Evolutionary conservation across 2,329 filamentous ascomycete species (phyloP).

Genomic region (Parascedosporium putredinis): DNA sequence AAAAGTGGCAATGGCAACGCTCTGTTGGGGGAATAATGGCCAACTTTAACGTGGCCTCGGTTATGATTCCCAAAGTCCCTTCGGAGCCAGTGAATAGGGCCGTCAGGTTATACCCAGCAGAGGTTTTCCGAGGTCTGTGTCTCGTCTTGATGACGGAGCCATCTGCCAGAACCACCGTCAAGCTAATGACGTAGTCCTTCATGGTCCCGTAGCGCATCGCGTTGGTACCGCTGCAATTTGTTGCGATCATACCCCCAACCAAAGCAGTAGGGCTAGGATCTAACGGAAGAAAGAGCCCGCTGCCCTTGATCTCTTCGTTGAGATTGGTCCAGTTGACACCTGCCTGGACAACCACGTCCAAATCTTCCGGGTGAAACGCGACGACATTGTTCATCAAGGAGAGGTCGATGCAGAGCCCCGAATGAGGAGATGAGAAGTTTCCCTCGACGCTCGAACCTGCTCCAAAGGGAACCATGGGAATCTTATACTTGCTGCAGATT

Average conservation of each 20-base stretch:
- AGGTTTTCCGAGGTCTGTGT: slow-evolving; percentile 54
- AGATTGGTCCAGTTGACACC: slow-evolving; percentile 58
- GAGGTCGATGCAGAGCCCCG: slow-evolving; percentile 62
- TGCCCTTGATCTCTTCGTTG: slow-evolving; percentile 52
- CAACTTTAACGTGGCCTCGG: slow-evolving; percentile 59
- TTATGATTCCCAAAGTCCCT: slow-evolving; percentile 61
- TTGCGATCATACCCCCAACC: slow-evolving; percentile 53
- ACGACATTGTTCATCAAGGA: slow-evolving; percentile 56
- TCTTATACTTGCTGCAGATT: slow-evolving; percentile 49
- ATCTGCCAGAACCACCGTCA: slow-evolving; percentile 62
- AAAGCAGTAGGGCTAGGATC: slow-evolving; percentile 55
- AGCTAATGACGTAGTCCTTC: slow-evolving; percentile 64
- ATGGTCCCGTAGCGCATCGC: slow-evolving; percentile 60
- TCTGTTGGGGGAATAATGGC: slow-evolving; percentile 51
- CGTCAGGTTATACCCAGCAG: slow-evolving; percentile 63
- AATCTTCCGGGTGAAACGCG: slow-evolving; percentile 52
- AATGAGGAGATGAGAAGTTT: slow-evolving; percentile 56
- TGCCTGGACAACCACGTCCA: slow-evolving; percentile 64
- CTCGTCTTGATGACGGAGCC: slow-evolving; percentile 58
- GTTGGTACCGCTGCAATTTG: slow-evolving; percentile 55
- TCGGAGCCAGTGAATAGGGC: slow-evolving; percentile 60
- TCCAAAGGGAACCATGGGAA: slow-evolving; percentile 66
- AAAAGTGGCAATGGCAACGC: slow-evolving; percentile 55
- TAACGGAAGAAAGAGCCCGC: slow-evolving; percentile 57
- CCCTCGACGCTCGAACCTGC: slow-evolving; percentile 65